These are phyloP conservation scores for Straminergon stramineum DNA, from an alignment of 225 moss, liverwort and hornwort genomes.

Conservation along the genomic window DNA sequence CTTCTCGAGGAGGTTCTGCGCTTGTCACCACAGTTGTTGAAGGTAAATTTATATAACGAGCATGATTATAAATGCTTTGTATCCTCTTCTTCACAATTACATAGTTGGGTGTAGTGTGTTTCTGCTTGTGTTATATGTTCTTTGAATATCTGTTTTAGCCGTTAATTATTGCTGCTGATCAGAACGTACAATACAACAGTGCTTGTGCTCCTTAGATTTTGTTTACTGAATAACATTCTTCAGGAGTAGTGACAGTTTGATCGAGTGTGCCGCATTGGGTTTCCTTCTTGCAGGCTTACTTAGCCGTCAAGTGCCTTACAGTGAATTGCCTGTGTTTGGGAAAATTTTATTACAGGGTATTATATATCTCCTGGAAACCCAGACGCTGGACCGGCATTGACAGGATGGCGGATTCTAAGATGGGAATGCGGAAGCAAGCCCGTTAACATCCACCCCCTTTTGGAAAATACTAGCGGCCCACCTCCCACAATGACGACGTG, in stretches of 20 bases:
- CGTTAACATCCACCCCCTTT: constrained; percentile 75
- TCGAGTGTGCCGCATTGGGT: not conserved
- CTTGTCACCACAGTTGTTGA: constrained; percentile 70
- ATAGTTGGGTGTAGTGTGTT: not conserved
- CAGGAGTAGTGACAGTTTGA: not conserved
- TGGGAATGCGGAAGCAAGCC: constrained; percentile 83
- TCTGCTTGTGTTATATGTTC: not conserved
- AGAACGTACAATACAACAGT: not conserved
- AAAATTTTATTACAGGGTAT: constrained; percentile 51
- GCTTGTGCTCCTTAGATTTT: not conserved
- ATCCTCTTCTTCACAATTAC: not conserved
- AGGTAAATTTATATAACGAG: constrained; percentile 29
- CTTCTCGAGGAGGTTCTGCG: constrained; percentile 77
- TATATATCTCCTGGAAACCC: constrained; percentile 82
- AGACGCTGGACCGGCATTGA: constrained; percentile 74
- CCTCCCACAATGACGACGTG: constrained; percentile 62
- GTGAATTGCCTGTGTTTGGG: not conserved
- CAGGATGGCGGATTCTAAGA: constrained; percentile 86
- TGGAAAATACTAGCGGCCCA: constrained; percentile 55
- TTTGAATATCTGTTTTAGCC: not conserved
- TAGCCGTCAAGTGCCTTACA: not conserved
- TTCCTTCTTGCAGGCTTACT: not conserved
- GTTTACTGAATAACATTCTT: not conserved
- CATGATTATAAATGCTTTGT: not conserved
- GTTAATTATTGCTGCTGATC: not conserved